phyloP scores from a whole-genome alignment of 1,284 basidiomycete species.

The Ustilago sp. region DNA sequence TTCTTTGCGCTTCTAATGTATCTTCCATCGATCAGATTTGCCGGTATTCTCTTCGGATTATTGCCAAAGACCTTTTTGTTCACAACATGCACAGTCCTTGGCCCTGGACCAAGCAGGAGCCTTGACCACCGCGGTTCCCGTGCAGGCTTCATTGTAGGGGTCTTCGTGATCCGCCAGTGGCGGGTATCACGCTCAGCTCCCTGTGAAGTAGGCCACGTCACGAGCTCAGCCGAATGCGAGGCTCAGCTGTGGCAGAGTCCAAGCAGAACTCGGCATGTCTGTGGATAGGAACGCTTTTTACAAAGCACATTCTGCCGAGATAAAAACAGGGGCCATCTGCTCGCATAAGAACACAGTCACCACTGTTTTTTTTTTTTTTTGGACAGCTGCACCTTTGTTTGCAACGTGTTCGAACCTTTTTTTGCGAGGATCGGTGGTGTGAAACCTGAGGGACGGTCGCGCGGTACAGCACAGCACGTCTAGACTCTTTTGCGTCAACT shows the following conservation, averaged over 20 bases:
- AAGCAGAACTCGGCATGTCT: not conserved
- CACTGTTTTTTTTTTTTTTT: not conserved
- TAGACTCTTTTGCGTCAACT: not conserved
- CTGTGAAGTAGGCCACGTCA: not conserved
- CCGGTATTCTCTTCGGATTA: not conserved
- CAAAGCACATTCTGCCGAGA: constrained; percentile 9
- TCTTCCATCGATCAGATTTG: not conserved
- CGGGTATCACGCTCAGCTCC: not conserved
- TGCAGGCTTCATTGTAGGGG: not conserved
- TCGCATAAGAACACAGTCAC: not conserved
- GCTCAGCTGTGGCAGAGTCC: not conserved
- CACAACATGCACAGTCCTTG: too few relatives aligned
- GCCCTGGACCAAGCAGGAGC: not conserved
- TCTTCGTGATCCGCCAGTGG: not conserved
- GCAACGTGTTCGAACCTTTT: constrained; percentile 1
- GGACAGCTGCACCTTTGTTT: not conserved
- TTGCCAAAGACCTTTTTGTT: not conserved
- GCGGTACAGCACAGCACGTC: not conserved
- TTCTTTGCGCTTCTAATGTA: too few relatives aligned
- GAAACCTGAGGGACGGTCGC: not conserved
- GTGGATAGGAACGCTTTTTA: not conserved
- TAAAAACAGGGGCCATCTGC: not conserved
- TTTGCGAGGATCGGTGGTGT: constrained; percentile 1
- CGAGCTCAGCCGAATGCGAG: not conserved
- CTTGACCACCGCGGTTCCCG: not conserved